Percentiles rank a stretch among this genome's conserved stretches.
phyloP scores from a whole-genome alignment of 495 filamentous ascomycete species.

The Penicillium mononematosum region DNA sequence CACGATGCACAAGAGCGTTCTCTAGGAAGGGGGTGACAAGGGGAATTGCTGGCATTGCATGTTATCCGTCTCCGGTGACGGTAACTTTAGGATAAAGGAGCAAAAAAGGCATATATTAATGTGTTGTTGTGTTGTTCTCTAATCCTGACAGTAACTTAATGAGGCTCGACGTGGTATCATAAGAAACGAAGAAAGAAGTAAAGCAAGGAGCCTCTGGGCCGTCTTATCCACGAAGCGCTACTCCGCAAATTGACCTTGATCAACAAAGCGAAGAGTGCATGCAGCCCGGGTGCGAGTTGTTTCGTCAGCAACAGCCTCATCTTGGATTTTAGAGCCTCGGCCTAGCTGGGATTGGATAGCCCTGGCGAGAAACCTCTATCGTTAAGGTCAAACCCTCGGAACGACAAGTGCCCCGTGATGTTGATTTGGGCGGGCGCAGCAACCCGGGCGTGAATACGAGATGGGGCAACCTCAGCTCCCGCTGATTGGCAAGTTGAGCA shows the following conservation, averaged over 20 bases:
- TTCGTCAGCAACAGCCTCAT: conserved; percentile 30
- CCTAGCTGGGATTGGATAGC: conserved; percentile 9
- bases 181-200: neutral
- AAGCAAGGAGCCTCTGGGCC: neutral
- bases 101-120: conserved; percentile 8
- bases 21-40: conserved; percentile 27
- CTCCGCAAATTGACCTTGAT: neutral
- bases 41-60: conserved; percentile 44
- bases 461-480: conserved; percentile 5
- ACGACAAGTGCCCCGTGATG: conserved; percentile 15
- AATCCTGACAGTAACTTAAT: neutral
- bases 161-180: neutral
- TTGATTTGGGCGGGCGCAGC: conserved; percentile 8
- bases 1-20: conserved; percentile 31
- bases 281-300: conserved; percentile 5
- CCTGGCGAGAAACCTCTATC: neutral
- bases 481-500: conserved; percentile 15
- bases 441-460: conserved; percentile 24
- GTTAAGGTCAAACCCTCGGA: neutral
- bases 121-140: conserved; percentile 1
- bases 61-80: conserved; percentile 17
- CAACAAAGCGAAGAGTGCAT: conserved; percentile 5
- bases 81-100: neutral
- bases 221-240: conserved; percentile 7
- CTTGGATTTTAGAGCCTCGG: conserved; percentile 5